These are phyloP conservation scores for Exophiala xenobiotica DNA, from an alignment of 2,329 filamentous ascomycete genomes.

Conservation along the genomic window DNA sequence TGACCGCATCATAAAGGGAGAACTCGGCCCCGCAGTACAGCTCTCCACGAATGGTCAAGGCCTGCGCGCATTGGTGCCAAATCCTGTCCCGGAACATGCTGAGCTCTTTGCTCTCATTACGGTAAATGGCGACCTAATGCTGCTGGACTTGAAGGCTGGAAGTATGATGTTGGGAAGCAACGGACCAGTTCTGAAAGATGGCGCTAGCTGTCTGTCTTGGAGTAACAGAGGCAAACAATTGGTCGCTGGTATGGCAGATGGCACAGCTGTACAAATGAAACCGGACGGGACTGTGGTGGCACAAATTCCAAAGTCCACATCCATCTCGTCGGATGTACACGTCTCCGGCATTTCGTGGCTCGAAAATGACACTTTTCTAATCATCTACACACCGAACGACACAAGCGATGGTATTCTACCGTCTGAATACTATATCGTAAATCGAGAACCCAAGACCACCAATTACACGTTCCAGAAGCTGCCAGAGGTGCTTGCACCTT, in stretches of 20 bases:
- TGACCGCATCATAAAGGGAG: slow-evolving; percentile 63
- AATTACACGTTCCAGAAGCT: slow-evolving; percentile 72
- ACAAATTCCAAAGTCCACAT: slow-evolving; percentile 73
- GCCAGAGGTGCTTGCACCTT: slow-evolving; percentile 71
- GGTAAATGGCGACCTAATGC: slow-evolving; percentile 73
- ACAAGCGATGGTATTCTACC: slow-evolving; percentile 49
- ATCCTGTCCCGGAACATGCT: slow-evolving; percentile 58
- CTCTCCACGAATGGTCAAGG: slow-evolving; percentile 72
- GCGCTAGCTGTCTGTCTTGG: slow-evolving; percentile 85
- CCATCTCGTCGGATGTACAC: slow-evolving; percentile 62
- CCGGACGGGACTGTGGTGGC: slow-evolving; percentile 75
- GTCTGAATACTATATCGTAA: slow-evolving; percentile 78
- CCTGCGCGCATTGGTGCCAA: slow-evolving; percentile 71
- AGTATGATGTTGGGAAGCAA: slow-evolving; percentile 58
- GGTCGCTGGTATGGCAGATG: slow-evolving; percentile 79
- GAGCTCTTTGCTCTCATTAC: slow-evolving; percentile 80
- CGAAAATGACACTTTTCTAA: slow-evolving; percentile 79
- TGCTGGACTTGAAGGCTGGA: slow-evolving; percentile 74
- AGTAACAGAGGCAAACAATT: slow-evolving; percentile 91
- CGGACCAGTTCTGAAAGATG: slow-evolving; percentile 66
- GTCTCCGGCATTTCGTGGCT: slow-evolving; percentile 85
- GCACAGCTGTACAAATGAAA: slow-evolving; percentile 78
- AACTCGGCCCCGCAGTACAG: slow-evolving; percentile 68
- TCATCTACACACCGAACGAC: slow-evolving; percentile 68
- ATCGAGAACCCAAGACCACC: slow-evolving; percentile 59